Evolutionary conservation across 2,329 filamentous ascomycete genomes (phyloP).

Genomic region (Colletotrichum australisinense): DNA sequence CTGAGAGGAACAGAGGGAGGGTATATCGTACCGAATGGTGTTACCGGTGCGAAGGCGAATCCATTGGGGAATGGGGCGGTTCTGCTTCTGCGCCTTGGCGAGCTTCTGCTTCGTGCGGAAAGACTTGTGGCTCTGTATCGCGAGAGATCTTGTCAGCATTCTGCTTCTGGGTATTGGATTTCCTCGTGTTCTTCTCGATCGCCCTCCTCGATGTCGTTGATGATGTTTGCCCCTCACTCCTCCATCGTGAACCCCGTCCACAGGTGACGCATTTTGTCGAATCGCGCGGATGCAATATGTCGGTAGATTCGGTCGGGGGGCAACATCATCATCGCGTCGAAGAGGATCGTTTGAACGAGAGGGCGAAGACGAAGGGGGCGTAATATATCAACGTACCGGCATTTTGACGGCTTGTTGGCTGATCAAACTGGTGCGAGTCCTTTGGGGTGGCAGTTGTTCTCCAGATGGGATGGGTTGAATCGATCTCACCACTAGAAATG

Average conservation of each 20-base stretch:
- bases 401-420: constrained; percentile 53
- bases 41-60: constrained; percentile 98
- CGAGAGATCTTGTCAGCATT: constrained; percentile 16
- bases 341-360: constrained; percentile 2
- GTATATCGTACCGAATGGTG: constrained; percentile 91
- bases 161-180: constrained; percentile 4
- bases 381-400: constrained; percentile 47
- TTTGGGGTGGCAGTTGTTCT: constrained; percentile 35
- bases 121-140: constrained; percentile 93
- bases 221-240: constrained; percentile 30
- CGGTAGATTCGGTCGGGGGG: not conserved
- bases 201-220: not conserved
- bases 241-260: not conserved
- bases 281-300: not conserved
- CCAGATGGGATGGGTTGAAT: constrained; percentile 16
- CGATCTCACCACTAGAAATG: constrained; percentile 13
- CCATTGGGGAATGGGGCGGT: constrained; percentile 99
- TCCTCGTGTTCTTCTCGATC: not conserved
- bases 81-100: constrained; percentile 99
- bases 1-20: not conserved
- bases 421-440: constrained; percentile 49
- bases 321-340: constrained; percentile 25
- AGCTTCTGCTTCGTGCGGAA: constrained; percentile 99
- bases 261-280: not conserved
- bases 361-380: not conserved